phyloP scores from a whole-genome alignment of 2,329 filamentous ascomycete species.

The Fusarium sp. region DNA sequence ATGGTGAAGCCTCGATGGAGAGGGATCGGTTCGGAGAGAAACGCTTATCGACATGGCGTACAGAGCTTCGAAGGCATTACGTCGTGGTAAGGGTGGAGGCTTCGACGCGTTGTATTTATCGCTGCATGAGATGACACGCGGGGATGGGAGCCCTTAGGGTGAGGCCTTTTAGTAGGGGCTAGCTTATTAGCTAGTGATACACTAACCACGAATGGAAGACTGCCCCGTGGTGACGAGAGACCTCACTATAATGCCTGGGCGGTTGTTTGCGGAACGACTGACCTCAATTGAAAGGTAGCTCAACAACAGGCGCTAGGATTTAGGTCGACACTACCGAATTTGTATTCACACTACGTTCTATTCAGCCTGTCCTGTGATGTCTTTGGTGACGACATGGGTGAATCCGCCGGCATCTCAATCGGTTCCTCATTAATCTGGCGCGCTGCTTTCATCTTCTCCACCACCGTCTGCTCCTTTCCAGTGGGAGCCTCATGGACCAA shows the following conservation, averaged over 20 bases:
- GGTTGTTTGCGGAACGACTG: accelerated
- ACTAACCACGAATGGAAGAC: neutral
- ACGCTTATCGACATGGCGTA: neutral
- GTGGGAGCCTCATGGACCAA: neutral
- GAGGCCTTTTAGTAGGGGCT: neutral
- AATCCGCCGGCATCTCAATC: neutral
- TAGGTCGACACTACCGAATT: neutral
- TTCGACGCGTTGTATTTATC: neutral
- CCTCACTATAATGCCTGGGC: accelerated
- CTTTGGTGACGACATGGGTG: neutral
- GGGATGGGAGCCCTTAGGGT: neutral
- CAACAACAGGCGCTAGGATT: accelerated
- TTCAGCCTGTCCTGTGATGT: neutral
- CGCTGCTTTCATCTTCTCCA: neutral
- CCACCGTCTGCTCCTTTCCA: neutral
- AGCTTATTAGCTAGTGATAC: neutral
- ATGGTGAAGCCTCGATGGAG: neutral
- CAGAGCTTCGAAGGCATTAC: neutral
- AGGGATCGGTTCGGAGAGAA: neutral
- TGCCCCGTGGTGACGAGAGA: neutral
- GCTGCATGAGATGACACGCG: neutral
- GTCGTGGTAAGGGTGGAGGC: accelerated
- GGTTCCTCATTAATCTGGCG: neutral
- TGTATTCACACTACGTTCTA: neutral
- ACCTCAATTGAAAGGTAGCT: neutral